Conservation (phyloP, 2,329 filamentous ascomycete species). For the Aphanocladium album region DNA sequence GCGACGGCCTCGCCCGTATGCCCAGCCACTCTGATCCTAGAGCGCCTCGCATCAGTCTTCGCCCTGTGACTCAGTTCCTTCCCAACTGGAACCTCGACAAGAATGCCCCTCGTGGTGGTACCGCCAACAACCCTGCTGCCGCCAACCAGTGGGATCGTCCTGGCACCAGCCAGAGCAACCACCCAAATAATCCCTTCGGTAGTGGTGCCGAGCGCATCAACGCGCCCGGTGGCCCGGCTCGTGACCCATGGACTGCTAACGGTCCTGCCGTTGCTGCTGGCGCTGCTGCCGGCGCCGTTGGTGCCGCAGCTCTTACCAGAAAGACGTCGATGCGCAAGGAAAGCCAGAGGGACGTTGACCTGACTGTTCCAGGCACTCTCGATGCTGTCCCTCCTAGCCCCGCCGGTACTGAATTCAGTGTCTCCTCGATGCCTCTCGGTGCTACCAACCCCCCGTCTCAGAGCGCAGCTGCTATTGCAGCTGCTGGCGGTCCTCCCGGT, state of each 20-base stretch:
- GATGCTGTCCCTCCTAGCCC: conserved; percentile 50
- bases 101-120: conserved; percentile 34
- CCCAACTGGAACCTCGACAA: conserved; percentile 56
- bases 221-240: conserved; percentile 20
- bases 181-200: conserved; percentile 67
- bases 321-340: conserved; percentile 54
- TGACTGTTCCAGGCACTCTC: conserved; percentile 42
- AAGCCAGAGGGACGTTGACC: conserved; percentile 44
- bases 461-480: conserved; percentile 56
- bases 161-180: conserved; percentile 38
- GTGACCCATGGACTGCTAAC: conserved; percentile 33
- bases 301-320: conserved; percentile 39
- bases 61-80: conserved; percentile 78
- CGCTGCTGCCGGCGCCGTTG: conserved; percentile 34
- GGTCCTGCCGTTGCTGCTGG: conserved; percentile 40
- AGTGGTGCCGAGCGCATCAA: conserved; percentile 48
- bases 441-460: conserved; percentile 33
- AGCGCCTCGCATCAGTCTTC: conserved; percentile 79
- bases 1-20: conserved; percentile 17
- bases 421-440: conserved; percentile 48
- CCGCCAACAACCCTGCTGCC: conserved; percentile 28
- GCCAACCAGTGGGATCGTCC: conserved; percentile 45
- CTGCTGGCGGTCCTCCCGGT: conserved; percentile 53
- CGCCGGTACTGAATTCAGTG: conserved; percentile 58
- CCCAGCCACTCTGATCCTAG: conserved; percentile 20